phyloP scores from a whole-genome alignment of 2,329 filamentous ascomycete species.

The Emmonsiellopsis sp. region DNA sequence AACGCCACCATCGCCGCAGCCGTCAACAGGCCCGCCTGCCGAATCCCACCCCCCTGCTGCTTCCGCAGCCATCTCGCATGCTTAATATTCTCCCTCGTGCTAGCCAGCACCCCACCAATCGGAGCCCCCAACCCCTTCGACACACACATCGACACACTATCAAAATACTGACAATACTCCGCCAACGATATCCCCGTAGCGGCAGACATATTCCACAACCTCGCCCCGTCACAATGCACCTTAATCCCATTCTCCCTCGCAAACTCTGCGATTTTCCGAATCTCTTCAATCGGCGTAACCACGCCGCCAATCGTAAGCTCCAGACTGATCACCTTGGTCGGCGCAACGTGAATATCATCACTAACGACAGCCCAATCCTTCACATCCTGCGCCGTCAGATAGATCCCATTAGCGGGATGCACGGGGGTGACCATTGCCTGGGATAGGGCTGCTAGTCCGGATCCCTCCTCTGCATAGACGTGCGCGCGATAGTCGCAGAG shows the following conservation, averaged over 20 bases:
- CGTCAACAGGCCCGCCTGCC: constrained; percentile 44
- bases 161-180: constrained; percentile 57
- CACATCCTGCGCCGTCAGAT: constrained; percentile 47
- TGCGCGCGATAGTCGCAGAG: constrained; percentile 11
- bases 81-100: constrained; percentile 44
- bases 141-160: constrained; percentile 63
- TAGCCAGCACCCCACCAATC: constrained; percentile 60
- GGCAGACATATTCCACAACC: constrained; percentile 66
- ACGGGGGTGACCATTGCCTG: constrained; percentile 10
- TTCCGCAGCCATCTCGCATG: constrained; percentile 62
- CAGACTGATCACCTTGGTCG: constrained; percentile 65
- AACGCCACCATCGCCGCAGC: constrained; percentile 17
- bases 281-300: constrained; percentile 62
- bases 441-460: constrained; percentile 8
- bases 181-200: constrained; percentile 53
- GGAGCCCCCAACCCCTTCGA: constrained; percentile 69
- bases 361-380: constrained; percentile 50
- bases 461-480: constrained; percentile 11
- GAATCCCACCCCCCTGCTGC: constrained; percentile 63
- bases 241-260: constrained; percentile 51
- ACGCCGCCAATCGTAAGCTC: constrained; percentile 72
- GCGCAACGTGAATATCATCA: constrained; percentile 64
- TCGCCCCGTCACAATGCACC: constrained; percentile 65
- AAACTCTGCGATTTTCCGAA: constrained; percentile 56
- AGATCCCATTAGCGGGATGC: constrained; percentile 5